Percentiles rank a stretch among this genome's conserved stretches.
Evolutionary conservation across 129 eudicot genomes (phyloP).

Genomic region (Pittosporum tobira): DNA sequence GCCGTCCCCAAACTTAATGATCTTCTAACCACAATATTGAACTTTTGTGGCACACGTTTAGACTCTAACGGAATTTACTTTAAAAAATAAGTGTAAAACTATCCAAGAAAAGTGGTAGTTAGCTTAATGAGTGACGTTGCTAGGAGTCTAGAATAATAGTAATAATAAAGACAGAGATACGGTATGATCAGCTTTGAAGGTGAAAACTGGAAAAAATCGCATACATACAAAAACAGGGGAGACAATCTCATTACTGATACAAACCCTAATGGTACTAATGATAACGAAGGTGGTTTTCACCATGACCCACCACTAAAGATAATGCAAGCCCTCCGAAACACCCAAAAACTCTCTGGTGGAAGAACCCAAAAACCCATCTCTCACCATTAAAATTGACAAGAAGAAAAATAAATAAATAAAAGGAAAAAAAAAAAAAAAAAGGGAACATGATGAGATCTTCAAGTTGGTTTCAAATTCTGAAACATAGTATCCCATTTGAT

Average conservation of each 20-base stretch:
- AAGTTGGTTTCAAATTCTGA: conserved; percentile 85
- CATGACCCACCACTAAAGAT: conserved; percentile 12
- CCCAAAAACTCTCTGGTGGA: conserved; percentile 33
- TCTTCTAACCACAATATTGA: too few species aligned
- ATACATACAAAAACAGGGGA: conserved; percentile 7
- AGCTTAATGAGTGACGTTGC: too few species aligned
- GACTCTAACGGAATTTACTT: neutral
- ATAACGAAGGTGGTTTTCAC: too few species aligned
- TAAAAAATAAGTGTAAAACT: neutral
- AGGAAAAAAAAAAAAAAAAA: neutral
- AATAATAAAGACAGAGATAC: too few species aligned
- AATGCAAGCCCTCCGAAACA: conserved; percentile 10
- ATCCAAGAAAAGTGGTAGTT: neutral
- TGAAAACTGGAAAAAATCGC: neutral
- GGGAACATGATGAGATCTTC: conserved; percentile 1
- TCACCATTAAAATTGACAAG: conserved; percentile 43
- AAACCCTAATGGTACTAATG: conserved; percentile 14
- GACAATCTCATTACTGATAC: conserved; percentile 17
- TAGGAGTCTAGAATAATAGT: too few species aligned
- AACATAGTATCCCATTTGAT: conserved; percentile 92
- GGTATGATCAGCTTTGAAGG: neutral
- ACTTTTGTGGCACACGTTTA: too few species aligned
- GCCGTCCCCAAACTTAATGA: too few species aligned
- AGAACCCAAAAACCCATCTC: conserved; percentile 38
- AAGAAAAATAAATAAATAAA: too few species aligned